These are phyloP conservation scores for Pisolithus marmoratus DNA, from an alignment of 768 basidiomycete species.

Conservation along the genomic window DNA sequence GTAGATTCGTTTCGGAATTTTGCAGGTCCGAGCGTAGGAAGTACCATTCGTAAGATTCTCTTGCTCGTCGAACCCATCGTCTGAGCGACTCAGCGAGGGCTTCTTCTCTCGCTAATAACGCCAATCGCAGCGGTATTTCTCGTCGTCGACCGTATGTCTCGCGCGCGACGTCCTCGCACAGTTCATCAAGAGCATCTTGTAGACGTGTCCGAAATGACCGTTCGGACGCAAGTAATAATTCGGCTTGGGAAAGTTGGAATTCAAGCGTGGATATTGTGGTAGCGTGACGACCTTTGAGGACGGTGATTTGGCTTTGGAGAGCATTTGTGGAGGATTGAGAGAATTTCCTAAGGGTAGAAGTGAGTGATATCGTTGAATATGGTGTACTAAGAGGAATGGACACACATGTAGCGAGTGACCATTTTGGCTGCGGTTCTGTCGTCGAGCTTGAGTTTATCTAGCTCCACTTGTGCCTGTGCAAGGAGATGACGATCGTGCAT, in stretches of 20 bases:
- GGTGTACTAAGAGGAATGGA: conserved; percentile 2
- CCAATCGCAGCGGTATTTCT: conserved; percentile 62
- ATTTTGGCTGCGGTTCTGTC: conserved; percentile 76
- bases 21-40: neutral
- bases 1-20: neutral
- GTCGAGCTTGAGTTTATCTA: conserved; percentile 53
- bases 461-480: conserved; percentile 40
- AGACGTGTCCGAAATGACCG: conserved; percentile 42
- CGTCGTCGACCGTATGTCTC: conserved; percentile 69
- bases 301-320: conserved; percentile 54
- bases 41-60: conserved; percentile 36
- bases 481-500: conserved; percentile 42
- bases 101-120: conserved; percentile 62
- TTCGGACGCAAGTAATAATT: conserved; percentile 39
- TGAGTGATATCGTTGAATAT: neutral
- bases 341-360: conserved; percentile 55
- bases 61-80: conserved; percentile 49
- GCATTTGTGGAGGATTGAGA: conserved; percentile 68
- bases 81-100: conserved; percentile 46
- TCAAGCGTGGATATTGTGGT: conserved; percentile 56
- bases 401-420: conserved; percentile 82
- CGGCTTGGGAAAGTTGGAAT: conserved; percentile 40
- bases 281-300: conserved; percentile 56
- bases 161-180: conserved; percentile 63
- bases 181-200: conserved; percentile 59